A percentile compares a stretch with the other conserved stretches of the same genome.
phyloP scores from a whole-genome alignment of 2,329 filamentous ascomycete genomes.

The Aspergillus oerlinghausenensis region DNA sequence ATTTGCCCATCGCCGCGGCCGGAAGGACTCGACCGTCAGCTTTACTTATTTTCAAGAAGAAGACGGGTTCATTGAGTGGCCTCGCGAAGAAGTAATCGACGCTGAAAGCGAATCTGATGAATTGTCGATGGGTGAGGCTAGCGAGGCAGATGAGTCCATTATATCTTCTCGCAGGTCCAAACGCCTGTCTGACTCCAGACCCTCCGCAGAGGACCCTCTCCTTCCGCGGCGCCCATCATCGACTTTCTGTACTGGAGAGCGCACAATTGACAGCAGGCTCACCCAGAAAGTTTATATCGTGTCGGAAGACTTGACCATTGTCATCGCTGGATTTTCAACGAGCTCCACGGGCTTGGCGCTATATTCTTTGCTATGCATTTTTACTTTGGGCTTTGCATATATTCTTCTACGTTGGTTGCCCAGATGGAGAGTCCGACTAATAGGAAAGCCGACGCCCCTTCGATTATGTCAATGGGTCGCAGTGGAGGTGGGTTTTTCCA shows the following conservation, averaged over 20 bases:
- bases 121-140: constrained; percentile 36
- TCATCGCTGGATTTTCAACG: constrained; percentile 85
- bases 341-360: constrained; percentile 62
- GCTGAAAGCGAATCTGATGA: constrained; percentile 43
- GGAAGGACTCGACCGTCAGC: constrained; percentile 79
- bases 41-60: constrained; percentile 82
- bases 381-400: constrained; percentile 73
- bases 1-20: constrained; percentile 76
- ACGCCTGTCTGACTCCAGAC: constrained; percentile 34
- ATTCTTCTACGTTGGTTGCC: constrained; percentile 87
- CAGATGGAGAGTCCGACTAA: constrained; percentile 72
- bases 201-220: constrained; percentile 54
- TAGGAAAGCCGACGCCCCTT: constrained; percentile 66
- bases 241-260: constrained; percentile 62
- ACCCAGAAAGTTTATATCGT: constrained; percentile 91
- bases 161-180: constrained; percentile 29
- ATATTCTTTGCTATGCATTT: constrained; percentile 66
- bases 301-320: constrained; percentile 91
- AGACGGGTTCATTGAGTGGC: constrained; percentile 53
- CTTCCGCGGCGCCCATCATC: constrained; percentile 68
- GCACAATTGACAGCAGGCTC: constrained; percentile 57
- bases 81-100: constrained; percentile 47
- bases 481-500: constrained; percentile 60
- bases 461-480: constrained; percentile 84
- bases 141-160: constrained; percentile 33